A percentile compares a stretch with the other conserved stretches of the same genome.
Evolutionary conservation across 768 basidiomycete genomes (phyloP).

Genomic region (Suillus spraguei): DNA sequence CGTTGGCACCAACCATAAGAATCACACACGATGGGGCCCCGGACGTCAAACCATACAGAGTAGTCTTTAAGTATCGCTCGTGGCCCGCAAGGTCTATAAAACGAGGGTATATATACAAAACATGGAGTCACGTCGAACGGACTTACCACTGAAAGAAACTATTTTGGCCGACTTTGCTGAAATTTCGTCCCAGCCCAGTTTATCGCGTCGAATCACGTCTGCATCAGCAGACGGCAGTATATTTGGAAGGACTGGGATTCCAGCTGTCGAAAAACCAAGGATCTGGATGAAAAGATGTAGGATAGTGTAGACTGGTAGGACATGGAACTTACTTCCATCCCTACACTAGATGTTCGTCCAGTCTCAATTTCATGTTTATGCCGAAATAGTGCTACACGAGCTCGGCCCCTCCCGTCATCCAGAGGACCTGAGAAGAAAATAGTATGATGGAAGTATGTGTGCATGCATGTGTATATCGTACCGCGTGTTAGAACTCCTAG

Average conservation of each 20-base stretch:
- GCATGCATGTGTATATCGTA: conserved; percentile 28
- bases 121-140: neutral
- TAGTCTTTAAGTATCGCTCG: conserved; percentile 91
- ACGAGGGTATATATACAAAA: neutral
- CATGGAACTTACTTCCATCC: conserved; percentile 80
- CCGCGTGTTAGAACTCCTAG: conserved; percentile 95
- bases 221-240: conserved; percentile 55
- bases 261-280: conserved; percentile 80
- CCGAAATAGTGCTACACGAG: conserved; percentile 87
- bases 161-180: conserved; percentile 88
- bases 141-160: conserved; percentile 84
- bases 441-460: conserved; percentile 16
- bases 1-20: conserved; percentile 94
- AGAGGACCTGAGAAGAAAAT: conserved; percentile 53
- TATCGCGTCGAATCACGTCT: conserved; percentile 77
- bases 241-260: conserved; percentile 77
- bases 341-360: conserved; percentile 92
- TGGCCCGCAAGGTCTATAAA: conserved; percentile 89
- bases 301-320: neutral
- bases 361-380: conserved; percentile 99
- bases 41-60: conserved; percentile 92
- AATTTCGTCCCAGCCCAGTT: conserved; percentile 95
- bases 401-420: conserved; percentile 81
- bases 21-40: conserved; percentile 92
- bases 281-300: conserved; percentile 51